Evolutionary conservation across 2,329 filamentous ascomycete genomes (phyloP), one percentile per base, ranked within the genome.

Genomic region (Kalaharituber pfeilii): DNA sequence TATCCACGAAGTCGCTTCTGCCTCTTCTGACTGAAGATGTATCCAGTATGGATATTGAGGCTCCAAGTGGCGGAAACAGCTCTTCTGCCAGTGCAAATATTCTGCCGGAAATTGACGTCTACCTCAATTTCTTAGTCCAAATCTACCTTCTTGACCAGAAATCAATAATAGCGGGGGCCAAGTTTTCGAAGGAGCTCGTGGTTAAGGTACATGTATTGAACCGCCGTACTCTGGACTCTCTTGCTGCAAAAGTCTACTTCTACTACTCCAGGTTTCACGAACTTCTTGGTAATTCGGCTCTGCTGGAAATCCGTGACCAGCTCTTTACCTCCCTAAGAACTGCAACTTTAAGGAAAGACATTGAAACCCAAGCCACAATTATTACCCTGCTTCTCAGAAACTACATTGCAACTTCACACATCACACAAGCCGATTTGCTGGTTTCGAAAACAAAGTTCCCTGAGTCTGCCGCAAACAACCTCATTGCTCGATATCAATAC

Each of bases 221-320:
- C 74, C 84, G 91, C 59, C 82, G 91, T 64, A 96, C 91, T 24
- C 74, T 98, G 59, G 91, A 98, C 69, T 87, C 88, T 50, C 79
- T 98, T 56, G 85, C 88, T 56, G 87, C 89, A 61, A 93, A 93
- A 70, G 87, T 89, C 59, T 98, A 95, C 76, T 96, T 95, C 71
- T 98, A 98, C 75, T 94, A 86, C 71, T 86, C 86, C 24, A 75
- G 96, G 64, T 96, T 96, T 74, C 86, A 83, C 71, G 91, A 98
- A 75, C 78, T 89, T 59, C 85, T 91, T 45, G 88, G 89, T 24
- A 95, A 88, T 52, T 83, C 86, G 54, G 83, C 87, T 2, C 79
- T 94, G 61, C 84, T 95, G 58, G 76, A 82, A 39, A 87, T 94
- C 65, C 83, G 91, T 56, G 86, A 88, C 54, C 82, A 81, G 59